Evolutionary conservation across 2,329 filamentous ascomycete genomes (phyloP).

Genomic region (Plenodomus biglobosus): DNA sequence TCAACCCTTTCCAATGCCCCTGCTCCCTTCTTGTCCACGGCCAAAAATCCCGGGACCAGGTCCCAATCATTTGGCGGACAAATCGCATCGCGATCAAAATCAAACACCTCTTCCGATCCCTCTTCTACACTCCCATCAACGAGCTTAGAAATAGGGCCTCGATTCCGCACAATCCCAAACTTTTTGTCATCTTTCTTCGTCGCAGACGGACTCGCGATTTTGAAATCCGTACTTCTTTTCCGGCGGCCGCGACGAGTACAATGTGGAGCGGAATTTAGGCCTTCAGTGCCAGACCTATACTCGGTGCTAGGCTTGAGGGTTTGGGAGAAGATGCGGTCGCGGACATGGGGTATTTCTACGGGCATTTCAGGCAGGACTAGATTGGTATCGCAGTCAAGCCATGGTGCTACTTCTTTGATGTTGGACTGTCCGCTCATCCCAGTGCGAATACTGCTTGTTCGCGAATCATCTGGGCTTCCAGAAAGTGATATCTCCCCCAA

Average conservation of each 20-base stretch:
- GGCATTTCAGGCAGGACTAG: conserved; percentile 1
- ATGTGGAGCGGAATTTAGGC: neutral
- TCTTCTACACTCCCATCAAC: conserved; percentile 20
- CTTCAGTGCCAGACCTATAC: neutral
- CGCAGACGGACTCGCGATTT: neutral
- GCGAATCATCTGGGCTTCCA: conserved; percentile 6
- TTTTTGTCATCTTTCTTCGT: conserved; percentile 10
- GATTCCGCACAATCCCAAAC: conserved; percentile 10
- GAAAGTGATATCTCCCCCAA: neutral
- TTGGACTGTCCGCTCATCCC: conserved; percentile 8
- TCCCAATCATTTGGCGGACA: neutral
- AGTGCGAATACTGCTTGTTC: conserved; percentile 12
- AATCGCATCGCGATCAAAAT: neutral
- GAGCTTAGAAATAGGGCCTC: conserved; percentile 22
- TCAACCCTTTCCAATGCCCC: neutral
- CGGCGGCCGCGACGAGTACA: neutral
- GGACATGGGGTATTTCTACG: neutral
- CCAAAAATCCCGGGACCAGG: neutral
- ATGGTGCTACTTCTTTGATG: conserved; percentile 28
- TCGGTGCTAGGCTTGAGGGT: neutral
- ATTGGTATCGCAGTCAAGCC: conserved; percentile 19
- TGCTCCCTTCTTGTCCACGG: neutral
- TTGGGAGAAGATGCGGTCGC: conserved; percentile 3
- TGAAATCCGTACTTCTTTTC: conserved; percentile 3
- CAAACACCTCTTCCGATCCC: neutral